These are phyloP conservation scores for Delitschia confertaspora DNA, from an alignment of 495 filamentous ascomycete species.

Conservation along the genomic window DNA sequence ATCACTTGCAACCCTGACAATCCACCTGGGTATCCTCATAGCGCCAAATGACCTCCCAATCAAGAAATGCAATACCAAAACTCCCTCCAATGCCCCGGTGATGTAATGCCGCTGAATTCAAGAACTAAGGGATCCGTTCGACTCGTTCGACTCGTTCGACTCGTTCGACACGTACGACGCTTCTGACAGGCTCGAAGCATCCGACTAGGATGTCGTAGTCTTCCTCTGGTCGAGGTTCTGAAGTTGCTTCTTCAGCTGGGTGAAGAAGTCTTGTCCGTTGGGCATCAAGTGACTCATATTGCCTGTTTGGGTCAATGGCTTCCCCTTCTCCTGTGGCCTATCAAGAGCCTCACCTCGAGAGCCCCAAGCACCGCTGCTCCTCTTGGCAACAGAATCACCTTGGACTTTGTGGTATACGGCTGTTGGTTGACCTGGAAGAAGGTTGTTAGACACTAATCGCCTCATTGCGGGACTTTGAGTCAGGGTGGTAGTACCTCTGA, in stretches of 20 bases:
- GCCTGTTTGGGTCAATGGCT: constrained; percentile 10
- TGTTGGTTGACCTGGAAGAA: constrained; percentile 14
- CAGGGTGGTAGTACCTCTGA: constrained; percentile 9
- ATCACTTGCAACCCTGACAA: too few species aligned
- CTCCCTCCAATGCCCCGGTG: too few species aligned
- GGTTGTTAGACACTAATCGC: constrained; percentile 2
- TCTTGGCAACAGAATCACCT: constrained; percentile 24
- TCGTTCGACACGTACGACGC: too few species aligned
- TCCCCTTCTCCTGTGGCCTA: background rate
- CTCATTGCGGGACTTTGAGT: too few species aligned
- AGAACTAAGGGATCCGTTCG: too few species aligned
- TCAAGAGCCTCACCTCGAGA: constrained; percentile 15
- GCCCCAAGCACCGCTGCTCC: constrained; percentile 25
- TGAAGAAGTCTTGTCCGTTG: constrained; percentile 27
- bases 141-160: too few species aligned
- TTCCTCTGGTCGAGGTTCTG: background rate
- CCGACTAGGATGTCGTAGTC: background rate
- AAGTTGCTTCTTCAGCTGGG: constrained; percentile 5
- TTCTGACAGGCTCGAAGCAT: too few species aligned
- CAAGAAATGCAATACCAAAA: too few species aligned
- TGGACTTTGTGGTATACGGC: constrained; percentile 25
- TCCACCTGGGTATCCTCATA: too few species aligned
- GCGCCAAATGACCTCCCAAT: too few species aligned
- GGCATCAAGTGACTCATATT: constrained; percentile 26
- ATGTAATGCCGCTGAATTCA: too few species aligned